Base-by-base conservation (phyloP, 2,329 filamentous ascomycete genomes). In the Phialemonium atrogriseum region DNA sequence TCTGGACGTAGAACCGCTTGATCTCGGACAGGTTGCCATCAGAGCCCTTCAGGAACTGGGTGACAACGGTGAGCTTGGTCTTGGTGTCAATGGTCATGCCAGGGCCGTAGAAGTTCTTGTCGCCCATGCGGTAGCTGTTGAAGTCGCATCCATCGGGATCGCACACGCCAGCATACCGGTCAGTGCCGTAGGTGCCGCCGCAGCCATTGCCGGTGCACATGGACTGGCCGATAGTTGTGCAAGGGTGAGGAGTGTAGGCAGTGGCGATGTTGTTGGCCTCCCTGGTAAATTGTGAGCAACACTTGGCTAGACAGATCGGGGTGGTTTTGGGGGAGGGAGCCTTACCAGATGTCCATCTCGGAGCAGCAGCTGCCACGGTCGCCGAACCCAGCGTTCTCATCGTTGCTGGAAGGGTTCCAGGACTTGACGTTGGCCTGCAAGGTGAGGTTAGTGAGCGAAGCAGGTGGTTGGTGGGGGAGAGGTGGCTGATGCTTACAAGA, bases 91-190 rank as follows among this genome's bases (percentile, higher is more conserved):
- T 61, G 11, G 59, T 74, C 51, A 60, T 61, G 40, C 66, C 70
- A 0, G 63, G 56, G 22, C 75, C 77, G 54, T 71, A 80, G 60
- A 79, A 81, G 51, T 60, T 56, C 20, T 57, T 58, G 52, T 71
- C 67, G 26, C 74, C 76, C 59, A 73, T 64, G 45, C 75, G 73
- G 68, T 70, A 80, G 16, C 68, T 58, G 64, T 78, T 78, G 62
- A 73, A 78, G 49, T 79, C 76, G 46, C 77, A 81, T 14, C 77
- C 77, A 40, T 75, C 70, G 36, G 70, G 69, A 51, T 80, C 77
- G 56, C 77, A 81, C 25, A 68, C 55, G 36, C 73, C 73, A 10
- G 50, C 56, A 49, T 76, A 77, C 42, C 73, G 70, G 39, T 64
- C 54, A 32, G 51, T 45, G 5, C 55, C 60, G 46, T 63, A 68